These are phyloP conservation scores for Colletotrichum horii DNA, from an alignment of 2,329 filamentous ascomycete genomes.

Conservation along the genomic window DNA sequence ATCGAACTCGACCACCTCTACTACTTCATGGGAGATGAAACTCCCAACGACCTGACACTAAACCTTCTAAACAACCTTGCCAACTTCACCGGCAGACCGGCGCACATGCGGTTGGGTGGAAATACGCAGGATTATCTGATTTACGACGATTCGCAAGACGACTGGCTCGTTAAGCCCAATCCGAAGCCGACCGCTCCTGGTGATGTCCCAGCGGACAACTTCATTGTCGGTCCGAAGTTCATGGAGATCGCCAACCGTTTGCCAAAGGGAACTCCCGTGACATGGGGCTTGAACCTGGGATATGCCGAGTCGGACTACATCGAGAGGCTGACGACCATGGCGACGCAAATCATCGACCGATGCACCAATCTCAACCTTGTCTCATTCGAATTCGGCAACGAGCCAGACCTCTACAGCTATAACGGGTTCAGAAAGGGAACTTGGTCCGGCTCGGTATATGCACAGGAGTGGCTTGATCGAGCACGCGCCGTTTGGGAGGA, in stretches of 20 bases:
- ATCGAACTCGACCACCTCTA: conserved; percentile 18
- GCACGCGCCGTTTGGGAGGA: conserved; percentile 7
- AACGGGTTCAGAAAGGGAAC: conserved; percentile 1
- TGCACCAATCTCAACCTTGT: conserved; percentile 17
- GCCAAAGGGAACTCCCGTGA: conserved; percentile 12
- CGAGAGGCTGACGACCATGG: conserved; percentile 13
- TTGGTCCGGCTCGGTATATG: conserved; percentile 8
- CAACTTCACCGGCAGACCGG: conserved; percentile 13
- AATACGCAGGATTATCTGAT: conserved; percentile 19
- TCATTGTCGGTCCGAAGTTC: conserved; percentile 15
- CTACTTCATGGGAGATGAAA: conserved; percentile 19
- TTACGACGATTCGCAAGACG: conserved; percentile 14
- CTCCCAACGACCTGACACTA: conserved; percentile 8
- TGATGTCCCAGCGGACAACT: conserved; percentile 12
- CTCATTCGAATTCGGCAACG: conserved; percentile 16
- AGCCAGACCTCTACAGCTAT: conserved; percentile 14
- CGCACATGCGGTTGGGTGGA: conserved; percentile 9
- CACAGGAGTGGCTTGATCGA: conserved; percentile 7
- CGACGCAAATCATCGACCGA: conserved; percentile 8
- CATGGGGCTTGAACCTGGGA: conserved; percentile 15
- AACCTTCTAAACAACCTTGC: conserved; percentile 12
- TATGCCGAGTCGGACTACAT: conserved; percentile 12
- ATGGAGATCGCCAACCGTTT: conserved; percentile 18
- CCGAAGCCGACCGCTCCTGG: neutral
- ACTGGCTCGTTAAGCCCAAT: conserved; percentile 15